Base-by-base conservation (phyloP, 208 protist species). In the Leishmania amazonensis region DNA sequence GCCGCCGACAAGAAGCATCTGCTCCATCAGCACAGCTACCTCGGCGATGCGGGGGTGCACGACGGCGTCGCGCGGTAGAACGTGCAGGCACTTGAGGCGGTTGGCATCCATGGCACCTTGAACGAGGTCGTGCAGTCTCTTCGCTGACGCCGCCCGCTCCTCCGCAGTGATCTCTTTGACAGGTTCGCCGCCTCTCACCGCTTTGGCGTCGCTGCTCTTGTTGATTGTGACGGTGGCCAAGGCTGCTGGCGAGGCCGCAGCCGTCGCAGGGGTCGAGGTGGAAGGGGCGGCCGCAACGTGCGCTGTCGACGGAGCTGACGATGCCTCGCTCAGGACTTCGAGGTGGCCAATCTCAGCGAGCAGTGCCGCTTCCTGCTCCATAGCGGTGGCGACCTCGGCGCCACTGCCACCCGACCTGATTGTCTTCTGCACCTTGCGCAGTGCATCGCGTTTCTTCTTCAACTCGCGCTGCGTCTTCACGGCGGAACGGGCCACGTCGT, bases 1-100 rank as follows among this genome's bases (percentile, higher is more conserved):
- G 68, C 90, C 91, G 35, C 93, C 93, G 38, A 96, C 91, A 65
- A 96, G 73, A 17, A 88, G 83, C 93, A 94, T 94, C 70, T 90
- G 83, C 76, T 92, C 90, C 88, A 96, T 95, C 85, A 96, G 78
- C 57, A 94, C 68, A 17, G 86, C 86, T 62, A 90, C 83, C 86
- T 96, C 93, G 0, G 90, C 93, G 45, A 96, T 90, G 51, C 89
- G 93, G 42, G 91, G 89, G 81, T 96, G 93, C 38, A 96, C 86
- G 31, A 89, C 80, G 58, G 54, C 76, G 67, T 78, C 80, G 68
- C 73, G 81, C 53, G 78, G 77, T 51, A 77, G n/a, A 24, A 82
- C 70, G 64, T 78, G 67, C 67, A 75, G 31, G 15, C 75, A 78
- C 78, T 79, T 75, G 54, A 75, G 79, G 15, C 80, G 70, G 72